Evolutionary conservation across 805 yeast species (phyloP).

Genomic region (Wickerhamiella spandovensis): DNA sequence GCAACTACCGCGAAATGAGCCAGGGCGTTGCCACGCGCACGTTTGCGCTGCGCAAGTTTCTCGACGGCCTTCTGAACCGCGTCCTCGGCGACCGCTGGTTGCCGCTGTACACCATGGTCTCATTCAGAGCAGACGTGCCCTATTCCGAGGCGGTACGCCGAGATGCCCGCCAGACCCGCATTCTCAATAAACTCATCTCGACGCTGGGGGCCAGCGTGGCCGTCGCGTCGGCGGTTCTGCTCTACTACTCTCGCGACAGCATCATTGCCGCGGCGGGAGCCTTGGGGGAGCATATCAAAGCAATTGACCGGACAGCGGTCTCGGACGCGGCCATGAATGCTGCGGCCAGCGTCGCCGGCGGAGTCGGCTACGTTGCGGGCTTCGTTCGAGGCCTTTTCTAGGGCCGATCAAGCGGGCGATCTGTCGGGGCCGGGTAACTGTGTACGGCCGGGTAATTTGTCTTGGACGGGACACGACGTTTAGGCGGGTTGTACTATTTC

Average conservation of each 20-base stretch:
- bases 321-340: background rate
- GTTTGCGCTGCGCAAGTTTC: slow-evolving; percentile 50
- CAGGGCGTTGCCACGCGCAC: slow-evolving; percentile 51
- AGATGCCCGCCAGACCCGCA: slow-evolving; percentile 40
- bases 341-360: background rate
- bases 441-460: no score
- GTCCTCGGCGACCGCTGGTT: slow-evolving; percentile 54
- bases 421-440: no score
- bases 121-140: slow-evolving; percentile 71
- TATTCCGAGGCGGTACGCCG: slow-evolving; percentile 54
- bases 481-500: no score
- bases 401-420: no score
- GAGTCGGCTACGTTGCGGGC: background rate
- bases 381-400: background rate
- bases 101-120: slow-evolving; percentile 85
- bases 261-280: background rate
- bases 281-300: background rate
- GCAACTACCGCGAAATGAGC: slow-evolving; percentile 79
- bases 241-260: background rate
- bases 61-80: slow-evolving; percentile 54
- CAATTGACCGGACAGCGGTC: background rate
- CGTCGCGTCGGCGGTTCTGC: background rate
- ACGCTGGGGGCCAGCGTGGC: background rate
- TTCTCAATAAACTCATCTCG: slow-evolving; percentile 25
- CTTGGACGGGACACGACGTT: no score